Conservation (phyloP, 768 basidiomycete genomes). For the Boletus fagicola region DNA sequence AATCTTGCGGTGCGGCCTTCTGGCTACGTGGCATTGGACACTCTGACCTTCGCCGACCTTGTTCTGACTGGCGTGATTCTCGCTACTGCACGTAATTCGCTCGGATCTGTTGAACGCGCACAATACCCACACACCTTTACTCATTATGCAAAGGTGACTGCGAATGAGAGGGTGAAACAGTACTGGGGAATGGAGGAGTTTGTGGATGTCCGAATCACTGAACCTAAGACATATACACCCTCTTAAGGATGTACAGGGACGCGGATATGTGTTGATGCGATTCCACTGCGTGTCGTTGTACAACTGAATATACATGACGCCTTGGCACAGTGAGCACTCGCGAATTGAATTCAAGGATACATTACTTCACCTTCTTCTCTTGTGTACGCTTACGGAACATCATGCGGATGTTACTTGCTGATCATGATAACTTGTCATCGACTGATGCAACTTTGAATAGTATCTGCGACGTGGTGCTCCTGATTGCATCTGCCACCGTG, state of each 20-base stretch:
- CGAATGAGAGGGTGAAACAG: slow-evolving; percentile 9
- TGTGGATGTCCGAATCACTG: slow-evolving; percentile 1
- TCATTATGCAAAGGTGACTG: slow-evolving; percentile 20
- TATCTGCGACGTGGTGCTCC: too few relatives aligned
- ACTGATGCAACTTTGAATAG: too few relatives aligned
- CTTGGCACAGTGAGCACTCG: too few relatives aligned
- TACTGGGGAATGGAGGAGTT: slow-evolving; percentile 13
- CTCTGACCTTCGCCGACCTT: slow-evolving; percentile 20
- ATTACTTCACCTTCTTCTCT: too few relatives aligned
- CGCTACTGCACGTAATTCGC: neutral
- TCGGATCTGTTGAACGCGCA: slow-evolving; percentile 14
- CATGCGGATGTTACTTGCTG: too few relatives aligned
- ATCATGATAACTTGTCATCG: too few relatives aligned
- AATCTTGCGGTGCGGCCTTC: slow-evolving; percentile 8
- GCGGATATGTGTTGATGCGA: neutral
- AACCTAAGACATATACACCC: neutral
- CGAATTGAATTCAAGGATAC: too few relatives aligned
- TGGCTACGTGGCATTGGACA: slow-evolving; percentile 14
- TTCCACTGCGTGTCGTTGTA: too few relatives aligned
- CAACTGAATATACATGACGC: too few relatives aligned
- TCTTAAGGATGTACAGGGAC: neutral
- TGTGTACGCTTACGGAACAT: too few relatives aligned
- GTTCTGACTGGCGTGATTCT: slow-evolving; percentile 11
- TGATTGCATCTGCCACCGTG: too few relatives aligned
- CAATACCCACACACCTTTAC: slow-evolving; percentile 18